Base-by-base conservation (phyloP, 2,329 filamentous ascomycete species). In the Aspergillus fischeri region DNA sequence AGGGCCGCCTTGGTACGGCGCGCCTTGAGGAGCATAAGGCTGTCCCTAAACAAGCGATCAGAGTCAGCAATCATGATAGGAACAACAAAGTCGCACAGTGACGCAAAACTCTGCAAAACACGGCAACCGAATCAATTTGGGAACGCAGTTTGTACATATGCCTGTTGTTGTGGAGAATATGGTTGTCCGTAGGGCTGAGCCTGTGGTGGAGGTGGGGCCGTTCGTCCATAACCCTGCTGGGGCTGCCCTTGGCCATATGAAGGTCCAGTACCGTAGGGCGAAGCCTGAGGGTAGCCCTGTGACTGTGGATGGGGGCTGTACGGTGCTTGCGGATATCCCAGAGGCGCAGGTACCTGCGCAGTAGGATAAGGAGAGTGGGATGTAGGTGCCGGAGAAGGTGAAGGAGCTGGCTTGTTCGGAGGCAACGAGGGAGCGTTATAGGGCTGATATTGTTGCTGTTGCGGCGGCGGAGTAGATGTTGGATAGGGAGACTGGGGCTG, bases 281-380 rank as follows among this genome's bases (percentile, higher is more conserved):
- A 59, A 25, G 67, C 63, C 42, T 67, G 67, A 29, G 63, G 63
- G 56, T 67, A 64, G 32, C 59, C 57, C 48, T 69, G 67, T 14
- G 58, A 65, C 49, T 65, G 66, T 32, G 63, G 68, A 42, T 63
- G 61, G 29, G 65, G 59, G 38, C 72, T 70, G 55, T 74, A 75
- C 51, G 73, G 62, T 54, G 73, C 69, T 56, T 75, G 76, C 45
- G 76, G 70, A 55, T 77, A 77, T 50, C 76, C 74, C 47, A 74
- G 73, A 20, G 63, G 58, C n/a, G 53, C 53, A 35, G 63, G 60
- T 52, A 64, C 56, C 51, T 56, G 54, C 52, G 72, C 70, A 42
- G 49, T 58, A 57, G 73, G 69, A 10, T 70, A 61, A 27, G 67
- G 60, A n/a, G 60, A 57, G 28, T 56, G 49, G 4, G 28, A 25